Percentiles rank a stretch among this genome's conserved stretches.
phyloP scores from a whole-genome alignment of 2,329 filamentous ascomycete genomes.

The Xylariaceae sp. region DNA sequence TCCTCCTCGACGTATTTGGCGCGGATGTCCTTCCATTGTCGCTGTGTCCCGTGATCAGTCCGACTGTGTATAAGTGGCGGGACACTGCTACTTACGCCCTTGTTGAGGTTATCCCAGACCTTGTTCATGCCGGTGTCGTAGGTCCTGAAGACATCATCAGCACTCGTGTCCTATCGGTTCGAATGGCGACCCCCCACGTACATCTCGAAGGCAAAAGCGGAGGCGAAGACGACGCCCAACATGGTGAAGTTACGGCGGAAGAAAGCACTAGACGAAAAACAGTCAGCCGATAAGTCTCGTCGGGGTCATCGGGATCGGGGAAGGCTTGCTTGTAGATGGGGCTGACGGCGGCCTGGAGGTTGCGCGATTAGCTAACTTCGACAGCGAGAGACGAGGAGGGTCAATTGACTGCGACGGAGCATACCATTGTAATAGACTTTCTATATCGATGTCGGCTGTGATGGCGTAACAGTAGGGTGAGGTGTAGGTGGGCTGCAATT shows the following conservation, averaged over 20 bases:
- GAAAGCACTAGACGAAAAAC: slow-evolving; percentile 57
- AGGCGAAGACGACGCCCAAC: slow-evolving; percentile 78
- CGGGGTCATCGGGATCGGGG: slow-evolving; percentile 11
- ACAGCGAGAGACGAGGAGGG: slow-evolving; percentile 4
- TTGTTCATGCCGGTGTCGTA: slow-evolving; percentile 80
- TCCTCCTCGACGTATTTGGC: slow-evolving; percentile 72
- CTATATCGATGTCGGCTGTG: not conserved
- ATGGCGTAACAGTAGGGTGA: slow-evolving; percentile 4
- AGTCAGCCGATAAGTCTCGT: slow-evolving; percentile 19
- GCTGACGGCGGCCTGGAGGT: slow-evolving; percentile 36
- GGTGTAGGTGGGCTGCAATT: slow-evolving; percentile 9
- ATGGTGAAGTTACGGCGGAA: slow-evolving; percentile 87
- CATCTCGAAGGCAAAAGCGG: slow-evolving; percentile 92
- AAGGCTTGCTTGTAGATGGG: slow-evolving; percentile 58
- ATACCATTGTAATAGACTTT: slow-evolving; percentile 49
- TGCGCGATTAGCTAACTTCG: slow-evolving; percentile 31
- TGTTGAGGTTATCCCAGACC: slow-evolving; percentile 88
- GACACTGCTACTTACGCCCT: slow-evolving; percentile 65
- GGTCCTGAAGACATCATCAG: slow-evolving; percentile 53
- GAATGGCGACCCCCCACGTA: slow-evolving; percentile 44
- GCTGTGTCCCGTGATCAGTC: slow-evolving; percentile 51
- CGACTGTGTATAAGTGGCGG: not conserved
- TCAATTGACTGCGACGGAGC: slow-evolving; percentile 22
- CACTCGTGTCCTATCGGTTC: slow-evolving; percentile 11
- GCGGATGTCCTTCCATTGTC: slow-evolving; percentile 99